These are phyloP conservation scores for Dryas alaskensis DNA, from an alignment of 306 rosid species.

Conservation along the genomic window DNA sequence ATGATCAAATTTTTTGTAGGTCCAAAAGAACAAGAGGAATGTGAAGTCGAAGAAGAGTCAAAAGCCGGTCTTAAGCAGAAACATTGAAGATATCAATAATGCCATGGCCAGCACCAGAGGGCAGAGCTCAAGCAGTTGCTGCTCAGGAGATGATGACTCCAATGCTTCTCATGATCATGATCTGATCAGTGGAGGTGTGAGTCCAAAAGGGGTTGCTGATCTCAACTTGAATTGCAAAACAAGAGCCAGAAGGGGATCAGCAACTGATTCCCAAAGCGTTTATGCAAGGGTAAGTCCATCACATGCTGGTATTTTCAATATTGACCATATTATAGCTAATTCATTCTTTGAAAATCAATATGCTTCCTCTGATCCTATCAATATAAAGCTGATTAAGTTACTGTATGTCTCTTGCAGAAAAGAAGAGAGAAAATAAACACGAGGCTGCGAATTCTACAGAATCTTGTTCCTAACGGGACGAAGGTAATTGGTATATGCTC, in stretches of 20 bases:
- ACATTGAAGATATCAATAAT: conserved; percentile 37
- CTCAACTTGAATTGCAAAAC: conserved; percentile 43
- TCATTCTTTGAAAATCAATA: not conserved
- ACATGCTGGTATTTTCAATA: not conserved
- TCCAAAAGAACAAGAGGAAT: conserved; percentile 43
- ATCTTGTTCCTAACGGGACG: conserved; percentile 87
- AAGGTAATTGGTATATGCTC: conserved; percentile 43
- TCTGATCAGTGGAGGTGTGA: conserved; percentile 41
- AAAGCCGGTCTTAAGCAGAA: conserved; percentile 33
- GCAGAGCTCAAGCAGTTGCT: conserved; percentile 45
- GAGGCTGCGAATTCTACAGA: conserved; percentile 69
- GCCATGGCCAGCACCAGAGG: conserved; percentile 27
- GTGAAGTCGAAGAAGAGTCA: conserved; percentile 43
- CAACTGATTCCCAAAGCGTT: conserved; percentile 77
- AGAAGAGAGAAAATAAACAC: conserved; percentile 90
- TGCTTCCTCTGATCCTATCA: too few species aligned
- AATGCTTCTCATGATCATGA: conserved; percentile 41
- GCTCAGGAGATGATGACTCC: conserved; percentile 64
- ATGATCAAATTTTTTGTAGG: conserved; percentile 28
- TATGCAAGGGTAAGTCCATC: conserved; percentile 67
- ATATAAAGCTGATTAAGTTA: not conserved
- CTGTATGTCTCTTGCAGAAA: conserved; percentile 44
- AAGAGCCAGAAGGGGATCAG: conserved; percentile 51
- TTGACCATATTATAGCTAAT: not conserved
- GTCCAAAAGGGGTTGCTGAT: conserved; percentile 28